These are phyloP conservation scores for Paramyrothecium roridum DNA, from an alignment of 2,329 filamentous ascomycete genomes.

Conservation along the genomic window DNA sequence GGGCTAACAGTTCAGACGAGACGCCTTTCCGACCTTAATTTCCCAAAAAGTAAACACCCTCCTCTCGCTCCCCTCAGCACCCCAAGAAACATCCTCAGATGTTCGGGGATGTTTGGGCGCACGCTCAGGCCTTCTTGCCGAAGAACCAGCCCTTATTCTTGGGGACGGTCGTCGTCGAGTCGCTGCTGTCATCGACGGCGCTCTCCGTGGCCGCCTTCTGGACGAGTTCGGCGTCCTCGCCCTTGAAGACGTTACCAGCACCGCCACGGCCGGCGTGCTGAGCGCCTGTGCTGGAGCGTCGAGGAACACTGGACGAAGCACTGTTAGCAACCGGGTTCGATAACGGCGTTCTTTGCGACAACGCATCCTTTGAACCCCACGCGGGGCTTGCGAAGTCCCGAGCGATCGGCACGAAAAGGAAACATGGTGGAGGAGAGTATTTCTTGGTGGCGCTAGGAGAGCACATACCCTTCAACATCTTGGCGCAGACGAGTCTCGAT, in stretches of 20 bases:
- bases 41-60: too few relatives aligned
- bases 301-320: slow-evolving; percentile 40
- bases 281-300: slow-evolving; percentile 54
- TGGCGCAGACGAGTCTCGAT: slow-evolving; percentile 74
- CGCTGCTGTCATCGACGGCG: slow-evolving; percentile 26
- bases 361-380: not conserved
- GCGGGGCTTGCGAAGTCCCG: not conserved
- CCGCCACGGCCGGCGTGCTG: slow-evolving; percentile 72
- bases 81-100: not conserved
- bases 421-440: slow-evolving; percentile 14
- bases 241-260: slow-evolving; percentile 65
- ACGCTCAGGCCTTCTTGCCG: slow-evolving; percentile 40
- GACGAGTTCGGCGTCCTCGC: slow-evolving; percentile 33
- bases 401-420: not conserved
- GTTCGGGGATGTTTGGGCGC: not conserved
- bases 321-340: slow-evolving; percentile 4
- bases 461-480: slow-evolving; percentile 70
- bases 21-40: too few relatives aligned
- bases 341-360: not conserved
- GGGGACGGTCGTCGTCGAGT: slow-evolving; percentile 21
- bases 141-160: slow-evolving; percentile 49
- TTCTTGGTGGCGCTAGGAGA: slow-evolving; percentile 10
- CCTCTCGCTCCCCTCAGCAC: not conserved
- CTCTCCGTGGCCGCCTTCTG: slow-evolving; percentile 24
- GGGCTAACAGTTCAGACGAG: not conserved